Conservation (phyloP, 331 rosid genomes). For the Malus hybrid region DNA sequence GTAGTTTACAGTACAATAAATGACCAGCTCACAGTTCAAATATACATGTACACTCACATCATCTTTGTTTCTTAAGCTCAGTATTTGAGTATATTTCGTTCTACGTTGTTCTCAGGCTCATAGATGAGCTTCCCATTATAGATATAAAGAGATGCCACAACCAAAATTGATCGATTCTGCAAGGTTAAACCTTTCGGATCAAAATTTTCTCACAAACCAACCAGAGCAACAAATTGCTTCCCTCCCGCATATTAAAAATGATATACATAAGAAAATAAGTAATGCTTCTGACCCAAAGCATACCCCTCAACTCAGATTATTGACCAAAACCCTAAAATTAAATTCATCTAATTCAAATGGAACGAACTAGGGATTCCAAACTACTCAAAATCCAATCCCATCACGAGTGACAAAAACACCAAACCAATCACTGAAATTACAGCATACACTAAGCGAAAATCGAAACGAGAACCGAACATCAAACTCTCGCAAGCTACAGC, state of each 20-base stretch:
- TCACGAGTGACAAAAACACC: neutral
- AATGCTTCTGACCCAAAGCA: neutral
- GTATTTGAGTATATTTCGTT: neutral
- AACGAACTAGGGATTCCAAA: neutral
- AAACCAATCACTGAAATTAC: neutral
- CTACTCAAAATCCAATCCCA: neutral
- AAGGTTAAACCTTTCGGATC: neutral
- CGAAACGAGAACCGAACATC: neutral
- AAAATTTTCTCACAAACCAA: neutral
- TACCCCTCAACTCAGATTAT: constrained; percentile 1
- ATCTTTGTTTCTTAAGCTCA: neutral
- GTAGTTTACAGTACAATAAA: neutral
- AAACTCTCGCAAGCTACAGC: neutral
- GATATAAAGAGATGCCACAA: neutral
- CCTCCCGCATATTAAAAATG: neutral
- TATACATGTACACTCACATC: neutral
- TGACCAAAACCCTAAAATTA: constrained; percentile 13
- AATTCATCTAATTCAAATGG: neutral
- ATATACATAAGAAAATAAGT: neutral
- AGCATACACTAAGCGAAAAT: neutral
- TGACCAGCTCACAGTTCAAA: neutral
- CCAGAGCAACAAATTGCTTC: neutral
- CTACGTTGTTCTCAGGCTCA: neutral
- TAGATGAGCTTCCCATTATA: neutral
- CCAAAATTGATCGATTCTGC: neutral